These are phyloP conservation scores for Suhomyces anneliseae DNA, from an alignment of 1,139 yeast genomes.

Conservation along the genomic window DNA sequence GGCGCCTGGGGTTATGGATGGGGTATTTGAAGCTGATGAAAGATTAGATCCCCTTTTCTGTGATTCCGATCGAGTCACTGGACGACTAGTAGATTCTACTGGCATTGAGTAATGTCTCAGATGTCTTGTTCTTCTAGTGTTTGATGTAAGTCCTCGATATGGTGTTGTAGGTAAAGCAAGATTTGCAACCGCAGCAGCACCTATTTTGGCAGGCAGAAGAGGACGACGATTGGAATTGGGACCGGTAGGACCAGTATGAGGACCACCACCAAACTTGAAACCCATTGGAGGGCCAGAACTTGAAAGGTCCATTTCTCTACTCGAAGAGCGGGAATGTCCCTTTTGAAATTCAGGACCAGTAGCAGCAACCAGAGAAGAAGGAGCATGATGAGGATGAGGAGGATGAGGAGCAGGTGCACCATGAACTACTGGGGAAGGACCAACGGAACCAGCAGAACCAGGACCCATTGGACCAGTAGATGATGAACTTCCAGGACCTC, in stretches of 20 bases:
- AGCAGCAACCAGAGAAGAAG: too few relatives aligned
- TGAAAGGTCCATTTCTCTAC: conserved; percentile 14
- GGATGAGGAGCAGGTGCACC: neutral
- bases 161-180: conserved; percentile 39
- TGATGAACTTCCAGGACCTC: neutral
- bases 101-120: conserved; percentile 50
- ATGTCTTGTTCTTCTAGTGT: conserved; percentile 24
- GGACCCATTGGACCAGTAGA: neutral
- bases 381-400: too few relatives aligned
- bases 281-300: conserved; percentile 33
- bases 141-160: conserved; percentile 20
- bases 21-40: conserved; percentile 21
- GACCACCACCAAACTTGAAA: conserved; percentile 43
- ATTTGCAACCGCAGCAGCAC: conserved; percentile 70
- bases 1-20: conserved; percentile 8
- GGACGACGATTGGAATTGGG: conserved; percentile 40
- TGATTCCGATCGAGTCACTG: conserved; percentile 2
- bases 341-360: neutral
- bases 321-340: conserved; percentile 10
- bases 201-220: conserved; percentile 68
- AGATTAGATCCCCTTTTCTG: conserved; percentile 2
- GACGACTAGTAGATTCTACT: conserved; percentile 19
- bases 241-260: conserved; percentile 11
- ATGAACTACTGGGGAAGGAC: neutral
- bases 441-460: neutral